Conservation (phyloP, 208 protist species). For the Sergeia podlipaevii region DNA sequence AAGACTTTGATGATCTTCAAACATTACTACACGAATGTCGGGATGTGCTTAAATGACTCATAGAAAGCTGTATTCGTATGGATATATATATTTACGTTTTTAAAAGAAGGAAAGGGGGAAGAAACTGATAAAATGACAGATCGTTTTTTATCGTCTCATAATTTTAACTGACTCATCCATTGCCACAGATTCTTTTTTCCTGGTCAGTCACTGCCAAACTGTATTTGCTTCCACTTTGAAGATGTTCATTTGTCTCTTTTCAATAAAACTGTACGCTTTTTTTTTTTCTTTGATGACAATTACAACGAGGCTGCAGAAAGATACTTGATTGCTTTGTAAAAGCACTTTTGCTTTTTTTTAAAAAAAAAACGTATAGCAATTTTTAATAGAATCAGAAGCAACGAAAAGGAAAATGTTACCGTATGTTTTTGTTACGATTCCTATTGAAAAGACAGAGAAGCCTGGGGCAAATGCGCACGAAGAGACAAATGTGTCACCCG, state of each 20-base stretch:
- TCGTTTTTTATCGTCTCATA: background rate
- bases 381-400: conserved; percentile 1
- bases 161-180: background rate
- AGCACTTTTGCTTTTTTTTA: background rate
- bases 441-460: conserved; percentile 24
- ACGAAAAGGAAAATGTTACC: background rate
- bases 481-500: conserved; percentile 21
- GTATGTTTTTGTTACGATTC: conserved; percentile 26
- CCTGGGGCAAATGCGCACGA: conserved; percentile 23
- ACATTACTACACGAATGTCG: too few species aligned
- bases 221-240: background rate
- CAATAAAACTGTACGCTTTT: too few species aligned
- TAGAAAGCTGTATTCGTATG: too few species aligned
- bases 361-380: background rate
- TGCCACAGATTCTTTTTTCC: background rate
- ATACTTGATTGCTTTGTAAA: background rate
- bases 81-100: too few species aligned
- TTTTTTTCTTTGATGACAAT: background rate
- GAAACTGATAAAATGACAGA: too few species aligned
- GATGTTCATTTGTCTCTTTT: background rate
- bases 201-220: background rate
- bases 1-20: too few species aligned
- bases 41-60: too few species aligned
- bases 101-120: too few species aligned
- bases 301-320: background rate